These are phyloP conservation scores for Gossypium aridum DNA, from an alignment of 441 rosid species.

Conservation along the genomic window DNA sequence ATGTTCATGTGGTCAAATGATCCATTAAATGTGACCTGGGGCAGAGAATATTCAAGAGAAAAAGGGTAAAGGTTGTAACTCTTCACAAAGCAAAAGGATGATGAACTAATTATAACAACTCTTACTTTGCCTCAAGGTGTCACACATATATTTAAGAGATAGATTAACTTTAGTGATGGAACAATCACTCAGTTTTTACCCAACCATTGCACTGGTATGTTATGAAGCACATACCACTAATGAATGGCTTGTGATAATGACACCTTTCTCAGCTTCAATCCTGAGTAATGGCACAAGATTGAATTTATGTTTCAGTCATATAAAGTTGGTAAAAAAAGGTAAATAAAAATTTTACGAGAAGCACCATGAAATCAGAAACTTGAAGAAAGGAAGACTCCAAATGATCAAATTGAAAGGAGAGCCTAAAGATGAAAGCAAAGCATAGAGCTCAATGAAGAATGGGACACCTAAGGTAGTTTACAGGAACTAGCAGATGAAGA, in stretches of 20 bases:
- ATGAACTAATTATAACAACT: neutral
- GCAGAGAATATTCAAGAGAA: slow-evolving; percentile 12
- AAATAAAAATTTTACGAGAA: slow-evolving; percentile 10
- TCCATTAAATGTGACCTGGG: slow-evolving; percentile 94
- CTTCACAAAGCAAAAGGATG: slow-evolving; percentile 13
- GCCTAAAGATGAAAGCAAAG: neutral
- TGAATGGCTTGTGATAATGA: slow-evolving; percentile 85
- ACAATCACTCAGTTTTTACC: neutral
- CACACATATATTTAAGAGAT: neutral
- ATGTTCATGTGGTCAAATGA: slow-evolving; percentile 96
- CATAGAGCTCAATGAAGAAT: slow-evolving; percentile 5
- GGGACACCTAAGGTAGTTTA: neutral
- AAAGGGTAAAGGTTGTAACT: slow-evolving; percentile 13
- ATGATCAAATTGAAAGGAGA: neutral
- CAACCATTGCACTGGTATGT: neutral
- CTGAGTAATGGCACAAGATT: slow-evolving; percentile 35
- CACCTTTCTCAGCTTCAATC: slow-evolving; percentile 94
- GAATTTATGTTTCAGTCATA: slow-evolving; percentile 8
- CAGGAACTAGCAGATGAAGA: neutral
- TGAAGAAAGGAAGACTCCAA: neutral
- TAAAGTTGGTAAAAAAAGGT: slow-evolving; percentile 1
- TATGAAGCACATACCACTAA: slow-evolving; percentile 46
- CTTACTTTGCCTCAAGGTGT: neutral
- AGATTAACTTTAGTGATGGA: slow-evolving; percentile 1
- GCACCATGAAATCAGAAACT: slow-evolving; percentile 6